These are phyloP conservation scores for Crucihimalaya himalaica DNA, from an alignment of 345 rosid species.

Conservation along the genomic window DNA sequence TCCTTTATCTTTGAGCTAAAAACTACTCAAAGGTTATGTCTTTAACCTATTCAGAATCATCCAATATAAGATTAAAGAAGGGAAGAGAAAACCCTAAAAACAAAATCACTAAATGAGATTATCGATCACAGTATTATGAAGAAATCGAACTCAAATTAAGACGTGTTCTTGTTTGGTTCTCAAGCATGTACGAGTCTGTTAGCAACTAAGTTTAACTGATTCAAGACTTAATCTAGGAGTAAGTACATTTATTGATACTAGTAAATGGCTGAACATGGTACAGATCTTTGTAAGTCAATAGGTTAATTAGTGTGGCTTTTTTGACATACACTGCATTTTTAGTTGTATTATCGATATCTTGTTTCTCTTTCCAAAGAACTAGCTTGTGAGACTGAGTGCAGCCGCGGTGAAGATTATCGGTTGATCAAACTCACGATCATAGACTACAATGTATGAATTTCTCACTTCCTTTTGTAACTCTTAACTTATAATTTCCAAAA, in stretches of 20 bases:
- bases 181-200: not conserved
- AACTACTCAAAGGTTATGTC: not conserved
- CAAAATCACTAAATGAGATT: not conserved
- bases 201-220: not conserved
- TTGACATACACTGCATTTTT: not conserved
- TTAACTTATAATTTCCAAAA: not conserved
- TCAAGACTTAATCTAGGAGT: not conserved
- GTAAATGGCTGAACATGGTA: not conserved
- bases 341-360: not conserved
- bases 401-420: conserved; percentile 91
- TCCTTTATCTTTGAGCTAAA: not conserved
- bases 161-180: not conserved
- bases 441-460: conserved; percentile 59
- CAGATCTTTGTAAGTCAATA: not conserved
- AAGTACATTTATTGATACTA: not conserved
- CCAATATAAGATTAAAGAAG: not conserved
- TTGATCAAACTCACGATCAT: conserved; percentile 79
- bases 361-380: conserved; percentile 49
- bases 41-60: not conserved
- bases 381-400: conserved; percentile 92
- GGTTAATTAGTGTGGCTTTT: not conserved
- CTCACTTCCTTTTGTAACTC: not conserved
- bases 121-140: not conserved
- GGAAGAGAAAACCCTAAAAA: not conserved
- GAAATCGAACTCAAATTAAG: not conserved